These are phyloP conservation scores for Calonectria montana DNA, from an alignment of 2,329 filamentous ascomycete species.

Conservation along the genomic window DNA sequence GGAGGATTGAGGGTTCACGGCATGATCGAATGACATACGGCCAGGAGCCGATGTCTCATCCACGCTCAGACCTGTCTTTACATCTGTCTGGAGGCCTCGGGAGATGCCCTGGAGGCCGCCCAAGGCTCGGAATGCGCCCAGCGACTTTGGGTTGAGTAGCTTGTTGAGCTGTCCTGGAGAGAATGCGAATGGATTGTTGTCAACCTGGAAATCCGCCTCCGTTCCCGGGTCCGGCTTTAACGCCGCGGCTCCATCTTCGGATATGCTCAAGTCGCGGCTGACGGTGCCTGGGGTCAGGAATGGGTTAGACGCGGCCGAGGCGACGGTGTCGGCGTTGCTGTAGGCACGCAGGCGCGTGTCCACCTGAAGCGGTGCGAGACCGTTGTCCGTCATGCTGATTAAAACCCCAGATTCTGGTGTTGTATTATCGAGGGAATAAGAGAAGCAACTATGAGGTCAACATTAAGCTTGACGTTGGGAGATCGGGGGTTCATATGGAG, in stretches of 20 bases:
- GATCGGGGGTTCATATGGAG: background rate
- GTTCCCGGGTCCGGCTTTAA: constrained; percentile 77
- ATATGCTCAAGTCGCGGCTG: background rate
- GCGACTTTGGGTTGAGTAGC: constrained; percentile 85
- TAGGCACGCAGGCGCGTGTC: constrained; percentile 3
- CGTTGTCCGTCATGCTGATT: background rate
- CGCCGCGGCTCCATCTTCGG: constrained; percentile 42
- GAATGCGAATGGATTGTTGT: constrained; percentile 85
- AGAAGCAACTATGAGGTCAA: background rate
- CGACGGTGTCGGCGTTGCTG: constrained; percentile 5
- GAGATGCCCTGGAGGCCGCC: constrained; percentile 81
- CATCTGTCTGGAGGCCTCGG: constrained; percentile 77
- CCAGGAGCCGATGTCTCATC: constrained; percentile 76
- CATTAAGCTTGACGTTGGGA: background rate
- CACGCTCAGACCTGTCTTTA: constrained; percentile 75
- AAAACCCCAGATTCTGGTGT: background rate
- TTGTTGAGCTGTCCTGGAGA: constrained; percentile 83
- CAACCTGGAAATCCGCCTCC: constrained; percentile 76
- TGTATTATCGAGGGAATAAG: background rate
- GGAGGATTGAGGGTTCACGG: constrained; percentile 35
- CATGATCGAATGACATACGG: constrained; percentile 76
- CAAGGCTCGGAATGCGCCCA: constrained; percentile 80
- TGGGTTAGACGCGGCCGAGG: background rate
- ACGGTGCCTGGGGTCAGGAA: constrained; percentile 2
- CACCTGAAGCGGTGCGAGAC: background rate